These are phyloP conservation scores for Cyclotella kingstonii DNA, from an alignment of 108 stramenopile genomes.

Conservation along the genomic window DNA sequence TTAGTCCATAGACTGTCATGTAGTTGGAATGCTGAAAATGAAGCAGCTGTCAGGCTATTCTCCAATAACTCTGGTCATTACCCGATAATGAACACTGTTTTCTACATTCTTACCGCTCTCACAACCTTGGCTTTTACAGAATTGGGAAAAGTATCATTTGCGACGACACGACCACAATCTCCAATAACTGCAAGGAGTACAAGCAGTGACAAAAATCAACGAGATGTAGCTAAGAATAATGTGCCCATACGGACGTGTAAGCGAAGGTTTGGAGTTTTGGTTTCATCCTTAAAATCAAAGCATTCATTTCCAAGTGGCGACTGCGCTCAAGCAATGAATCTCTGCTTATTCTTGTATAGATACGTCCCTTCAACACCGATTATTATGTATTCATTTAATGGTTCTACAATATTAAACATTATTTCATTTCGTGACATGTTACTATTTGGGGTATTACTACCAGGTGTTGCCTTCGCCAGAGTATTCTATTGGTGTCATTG, in stretches of 20 bases:
- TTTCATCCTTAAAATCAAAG: constrained; percentile 48
- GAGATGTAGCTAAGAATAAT: not conserved
- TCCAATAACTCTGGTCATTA: not conserved
- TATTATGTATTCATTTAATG: not conserved
- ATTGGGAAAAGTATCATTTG: constrained; percentile 46
- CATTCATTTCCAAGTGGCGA: constrained; percentile 50
- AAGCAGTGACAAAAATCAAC: no score
- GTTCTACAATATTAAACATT: no score
- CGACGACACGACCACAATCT: constrained; percentile 36
- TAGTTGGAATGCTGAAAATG: not conserved
- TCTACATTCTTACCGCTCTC: constrained; percentile 40
- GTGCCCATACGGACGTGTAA: not conserved
- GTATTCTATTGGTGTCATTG: constrained; percentile 48
- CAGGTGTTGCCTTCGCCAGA: constrained; percentile 45
- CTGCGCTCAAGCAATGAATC: constrained; percentile 46
- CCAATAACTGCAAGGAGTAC: no score
- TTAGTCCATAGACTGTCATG: constrained; percentile 13
- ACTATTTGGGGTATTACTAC: constrained; percentile 35
- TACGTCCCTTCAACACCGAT: constrained; percentile 14
- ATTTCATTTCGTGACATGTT: constrained; percentile 10
- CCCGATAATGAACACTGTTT: constrained; percentile 11
- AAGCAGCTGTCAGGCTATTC: no score
- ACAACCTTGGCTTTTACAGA: constrained; percentile 41
- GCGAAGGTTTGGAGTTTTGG: constrained; percentile 35
- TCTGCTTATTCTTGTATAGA: constrained; percentile 30